Percentiles rank a stretch among this genome's conserved stretches.
phyloP scores from a whole-genome alignment of 2,329 filamentous ascomycete species.

The Alternaria sp. region DNA sequence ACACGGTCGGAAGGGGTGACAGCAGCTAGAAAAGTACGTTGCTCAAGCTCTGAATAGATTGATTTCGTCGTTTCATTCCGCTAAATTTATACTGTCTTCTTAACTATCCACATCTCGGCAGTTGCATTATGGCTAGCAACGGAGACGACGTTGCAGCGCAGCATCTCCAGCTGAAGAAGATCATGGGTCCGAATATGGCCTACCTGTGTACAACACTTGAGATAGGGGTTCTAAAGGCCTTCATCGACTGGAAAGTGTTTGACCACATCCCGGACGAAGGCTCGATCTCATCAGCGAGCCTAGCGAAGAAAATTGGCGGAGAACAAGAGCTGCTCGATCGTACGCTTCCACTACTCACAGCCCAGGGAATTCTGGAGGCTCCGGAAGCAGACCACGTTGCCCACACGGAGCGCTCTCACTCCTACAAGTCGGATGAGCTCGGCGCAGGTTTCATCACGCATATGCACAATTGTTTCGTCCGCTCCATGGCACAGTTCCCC shows the following conservation, averaged over 20 bases:
- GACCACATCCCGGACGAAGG: slow-evolving; percentile 2
- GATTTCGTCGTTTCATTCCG: no score
- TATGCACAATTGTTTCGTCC: slow-evolving; percentile 3
- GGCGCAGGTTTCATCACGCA: slow-evolving; percentile 2
- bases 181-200: neutral
- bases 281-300: neutral
- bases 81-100: no score
- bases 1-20: no score
- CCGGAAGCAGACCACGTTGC: neutral
- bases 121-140: neutral
- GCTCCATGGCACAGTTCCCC: neutral
- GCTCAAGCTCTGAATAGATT: no score
- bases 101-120: no score
- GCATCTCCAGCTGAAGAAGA: slow-evolving; percentile 3
- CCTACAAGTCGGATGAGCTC: neutral
- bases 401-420: slow-evolving; percentile 2
- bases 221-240: slow-evolving; percentile 3
- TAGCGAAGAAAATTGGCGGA: slow-evolving; percentile 1
- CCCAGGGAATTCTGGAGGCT: neutral
- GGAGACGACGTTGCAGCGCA: neutral
- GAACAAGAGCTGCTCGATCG: slow-evolving; percentile 5
- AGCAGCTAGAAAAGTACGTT: no score
- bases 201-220: neutral
- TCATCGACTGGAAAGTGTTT: slow-evolving; percentile 5
- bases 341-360: slow-evolving; percentile 2